A percentile compares a stretch with the other conserved stretches of the same genome.
phyloP scores from a whole-genome alignment of 148 eudicot species.

The Rhododendron williamsianum region DNA sequence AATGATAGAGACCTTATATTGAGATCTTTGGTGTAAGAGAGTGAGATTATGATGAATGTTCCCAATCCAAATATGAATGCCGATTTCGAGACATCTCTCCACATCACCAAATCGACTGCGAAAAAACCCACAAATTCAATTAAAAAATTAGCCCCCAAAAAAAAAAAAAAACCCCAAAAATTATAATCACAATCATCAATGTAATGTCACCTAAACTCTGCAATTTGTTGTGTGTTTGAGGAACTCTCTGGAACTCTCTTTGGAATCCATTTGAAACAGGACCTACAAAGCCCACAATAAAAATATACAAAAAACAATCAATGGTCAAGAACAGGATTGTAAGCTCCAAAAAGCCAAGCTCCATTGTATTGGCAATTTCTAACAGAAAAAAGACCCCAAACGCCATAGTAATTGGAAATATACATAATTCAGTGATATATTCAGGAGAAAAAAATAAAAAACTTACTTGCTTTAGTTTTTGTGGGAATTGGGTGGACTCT shows the following conservation, averaged over 20 bases:
- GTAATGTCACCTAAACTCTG: constrained; percentile 46
- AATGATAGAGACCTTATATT: constrained; percentile 46
- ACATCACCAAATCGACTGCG: constrained; percentile 63
- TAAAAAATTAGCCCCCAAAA: not conserved
- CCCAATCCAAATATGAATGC: constrained; percentile 68
- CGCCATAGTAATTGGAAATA: no score
- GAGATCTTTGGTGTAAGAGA: constrained; percentile 55
- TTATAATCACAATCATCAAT: not conserved
- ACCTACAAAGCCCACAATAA: constrained; percentile 10
- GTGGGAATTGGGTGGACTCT: constrained; percentile 26
- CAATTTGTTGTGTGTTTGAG: constrained; percentile 43
- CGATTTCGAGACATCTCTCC: constrained; percentile 66
- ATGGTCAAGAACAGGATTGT: not conserved
- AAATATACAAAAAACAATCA: not conserved
- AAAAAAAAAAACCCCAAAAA: not conserved
- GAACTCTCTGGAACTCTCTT: constrained; percentile 27
- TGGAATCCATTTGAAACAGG: constrained; percentile 23
- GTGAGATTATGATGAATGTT: constrained; percentile 54
- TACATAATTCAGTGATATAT: not conserved
- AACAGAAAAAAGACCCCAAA: not conserved
- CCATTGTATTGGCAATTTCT: no score
- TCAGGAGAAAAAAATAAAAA: not conserved
- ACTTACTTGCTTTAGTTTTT: constrained; percentile 36
- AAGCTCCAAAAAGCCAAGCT: no score
- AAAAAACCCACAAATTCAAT: not conserved